Conservation (phyloP, 345 rosid species). For the Hibiscus tridactylites region DNA sequence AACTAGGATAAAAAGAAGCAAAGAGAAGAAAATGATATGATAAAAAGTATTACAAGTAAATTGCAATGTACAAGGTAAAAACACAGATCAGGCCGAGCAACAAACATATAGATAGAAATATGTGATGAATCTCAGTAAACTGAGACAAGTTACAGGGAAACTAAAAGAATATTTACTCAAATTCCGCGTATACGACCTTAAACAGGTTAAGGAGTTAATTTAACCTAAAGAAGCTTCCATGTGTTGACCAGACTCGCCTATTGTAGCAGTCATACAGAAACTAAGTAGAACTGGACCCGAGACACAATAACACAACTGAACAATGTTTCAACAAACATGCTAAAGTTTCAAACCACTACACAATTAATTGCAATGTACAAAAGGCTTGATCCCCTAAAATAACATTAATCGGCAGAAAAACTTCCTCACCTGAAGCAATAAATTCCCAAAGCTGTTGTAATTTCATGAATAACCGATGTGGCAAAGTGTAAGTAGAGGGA, state of each 20-base stretch:
- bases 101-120: too few species aligned
- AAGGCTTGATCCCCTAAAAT: too few species aligned
- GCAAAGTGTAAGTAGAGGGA: constrained; percentile 82
- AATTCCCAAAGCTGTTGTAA: constrained; percentile 88
- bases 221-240: too few species aligned
- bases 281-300: background rate
- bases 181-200: background rate
- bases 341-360: too few species aligned
- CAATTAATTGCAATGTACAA: background rate
- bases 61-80: too few species aligned
- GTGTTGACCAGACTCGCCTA: background rate
- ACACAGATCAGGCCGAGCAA: too few species aligned
- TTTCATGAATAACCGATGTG: constrained; percentile 86
- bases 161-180: background rate
- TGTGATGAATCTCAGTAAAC: background rate
- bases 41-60: background rate
- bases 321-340: background rate
- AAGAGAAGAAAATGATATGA: too few species aligned
- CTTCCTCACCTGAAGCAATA: constrained; percentile 82
- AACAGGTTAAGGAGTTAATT: background rate
- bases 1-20: too few species aligned
- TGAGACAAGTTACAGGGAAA: background rate
- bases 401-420: background rate
- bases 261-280: too few species aligned
- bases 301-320: background rate